phyloP scores from a whole-genome alignment of 2,329 filamentous ascomycete species.

The Colletotrichum endophyticum region DNA sequence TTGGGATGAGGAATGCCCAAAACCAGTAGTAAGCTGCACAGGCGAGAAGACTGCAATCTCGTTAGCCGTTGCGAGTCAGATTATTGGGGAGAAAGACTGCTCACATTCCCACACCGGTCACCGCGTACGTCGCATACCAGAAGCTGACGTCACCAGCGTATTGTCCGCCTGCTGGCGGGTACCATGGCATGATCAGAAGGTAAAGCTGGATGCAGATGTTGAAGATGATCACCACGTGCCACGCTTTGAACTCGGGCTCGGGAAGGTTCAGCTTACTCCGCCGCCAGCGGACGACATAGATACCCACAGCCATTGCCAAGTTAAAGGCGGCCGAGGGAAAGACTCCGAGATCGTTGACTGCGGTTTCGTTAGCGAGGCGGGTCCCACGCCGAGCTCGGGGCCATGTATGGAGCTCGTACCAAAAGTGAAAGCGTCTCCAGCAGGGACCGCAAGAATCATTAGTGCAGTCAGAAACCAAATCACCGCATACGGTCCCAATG shows the following conservation, averaged over 20 bases:
- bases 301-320: slow-evolving; percentile 58
- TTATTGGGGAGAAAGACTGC: slow-evolving; percentile 19
- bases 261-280: slow-evolving; percentile 55
- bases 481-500: slow-evolving; percentile 60
- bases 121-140: slow-evolving; percentile 74
- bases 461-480: slow-evolving; percentile 62
- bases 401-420: slow-evolving; percentile 34
- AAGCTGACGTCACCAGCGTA: slow-evolving; percentile 72
- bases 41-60: slow-evolving; percentile 44
- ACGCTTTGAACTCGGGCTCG: slow-evolving; percentile 59
- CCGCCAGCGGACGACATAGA: slow-evolving; percentile 62
- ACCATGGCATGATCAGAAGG: slow-evolving; percentile 74
- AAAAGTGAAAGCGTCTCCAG: slow-evolving; percentile 69
- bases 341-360: slow-evolving; percentile 42
- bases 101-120: slow-evolving; percentile 68
- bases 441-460: slow-evolving; percentile 65
- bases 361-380: neutral
- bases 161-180: slow-evolving; percentile 64
- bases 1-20: slow-evolving; percentile 63
- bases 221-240: slow-evolving; percentile 63
- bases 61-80: neutral
- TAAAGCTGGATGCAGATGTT: slow-evolving; percentile 65
- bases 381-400: neutral
- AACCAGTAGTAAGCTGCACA: slow-evolving; percentile 63
- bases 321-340: slow-evolving; percentile 66